These are phyloP conservation scores for Hebeloma cylindrosporum DNA, from an alignment of 768 basidiomycete species.

Conservation along the genomic window DNA sequence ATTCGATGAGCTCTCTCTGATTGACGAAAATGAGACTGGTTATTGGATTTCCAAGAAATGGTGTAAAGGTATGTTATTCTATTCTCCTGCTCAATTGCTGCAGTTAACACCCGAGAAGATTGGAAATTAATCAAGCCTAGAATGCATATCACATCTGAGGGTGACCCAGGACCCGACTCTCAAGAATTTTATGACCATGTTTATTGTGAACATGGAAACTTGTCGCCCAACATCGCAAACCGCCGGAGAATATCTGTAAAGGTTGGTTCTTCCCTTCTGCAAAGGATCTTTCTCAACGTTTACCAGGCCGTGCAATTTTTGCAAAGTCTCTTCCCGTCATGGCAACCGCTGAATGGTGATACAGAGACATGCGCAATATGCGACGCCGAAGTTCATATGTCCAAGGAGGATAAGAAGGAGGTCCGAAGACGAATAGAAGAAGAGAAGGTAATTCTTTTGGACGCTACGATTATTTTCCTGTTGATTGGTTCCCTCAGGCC, in stretches of 20 bases:
- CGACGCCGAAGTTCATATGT: conserved; percentile 50
- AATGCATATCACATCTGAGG: conserved; percentile 62
- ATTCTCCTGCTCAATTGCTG: conserved; percentile 8
- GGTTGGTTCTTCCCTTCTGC: conserved; percentile 35
- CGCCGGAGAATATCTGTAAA: conserved; percentile 63
- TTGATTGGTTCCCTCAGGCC: conserved; percentile 40
- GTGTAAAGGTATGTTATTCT: conserved; percentile 59
- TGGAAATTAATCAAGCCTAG: conserved; percentile 73
- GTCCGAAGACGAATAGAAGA: conserved; percentile 68
- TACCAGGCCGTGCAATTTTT: conserved; percentile 58
- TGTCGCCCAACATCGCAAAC: conserved; percentile 53
- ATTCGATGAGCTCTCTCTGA: conserved; percentile 55
- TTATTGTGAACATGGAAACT: conserved; percentile 65
- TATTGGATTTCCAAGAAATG: conserved; percentile 81
- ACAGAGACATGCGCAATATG: conserved; percentile 64
- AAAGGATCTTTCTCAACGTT: not conserved
- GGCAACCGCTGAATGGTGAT: conserved; percentile 55
- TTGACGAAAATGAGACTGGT: conserved; percentile 41
- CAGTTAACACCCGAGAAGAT: conserved; percentile 42
- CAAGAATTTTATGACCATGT: conserved; percentile 58
- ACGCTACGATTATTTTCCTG: not conserved
- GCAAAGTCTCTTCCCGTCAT: conserved; percentile 58
- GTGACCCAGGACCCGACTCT: conserved; percentile 70
- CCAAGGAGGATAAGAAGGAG: conserved; percentile 62
- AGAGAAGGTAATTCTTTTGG: conserved; percentile 61